Conservation (phyloP, 805 yeast genomes). For the Candida morakotiae region DNA sequence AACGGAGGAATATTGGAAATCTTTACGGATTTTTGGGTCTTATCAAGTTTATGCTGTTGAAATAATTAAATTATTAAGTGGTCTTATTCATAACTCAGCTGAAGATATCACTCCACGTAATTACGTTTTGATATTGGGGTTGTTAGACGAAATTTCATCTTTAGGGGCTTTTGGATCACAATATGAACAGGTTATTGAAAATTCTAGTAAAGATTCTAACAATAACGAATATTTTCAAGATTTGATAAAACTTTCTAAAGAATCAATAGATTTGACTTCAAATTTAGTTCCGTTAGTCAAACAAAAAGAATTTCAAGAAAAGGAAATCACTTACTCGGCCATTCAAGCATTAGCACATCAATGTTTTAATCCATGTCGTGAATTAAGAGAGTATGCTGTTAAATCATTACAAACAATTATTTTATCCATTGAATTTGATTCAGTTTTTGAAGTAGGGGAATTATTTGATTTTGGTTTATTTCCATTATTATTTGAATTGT, state of each 20-base stretch:
- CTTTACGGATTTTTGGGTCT: slow-evolving; percentile 46
- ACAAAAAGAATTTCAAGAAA: slow-evolving; percentile 28
- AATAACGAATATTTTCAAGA: slow-evolving; percentile 45
- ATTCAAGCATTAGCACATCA: slow-evolving; percentile 85
- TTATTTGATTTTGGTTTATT: slow-evolving; percentile 71
- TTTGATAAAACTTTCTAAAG: slow-evolving; percentile 54
- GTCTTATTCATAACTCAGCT: slow-evolving; percentile 29
- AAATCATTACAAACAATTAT: slow-evolving; percentile 52
- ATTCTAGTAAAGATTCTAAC: slow-evolving; percentile 27
- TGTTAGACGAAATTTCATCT: slow-evolving; percentile 75
- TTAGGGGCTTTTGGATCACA: slow-evolving; percentile 77
- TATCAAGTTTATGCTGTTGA: slow-evolving; percentile 36
- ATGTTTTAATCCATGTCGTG: slow-evolving; percentile 83
- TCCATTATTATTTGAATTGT: slow-evolving; percentile 64
- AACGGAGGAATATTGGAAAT: slow-evolving; percentile 49
- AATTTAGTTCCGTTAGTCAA: slow-evolving; percentile 39
- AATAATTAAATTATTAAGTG: slow-evolving; percentile 47
- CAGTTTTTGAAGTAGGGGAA: slow-evolving; percentile 45
- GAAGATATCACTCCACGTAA: slow-evolving; percentile 43
- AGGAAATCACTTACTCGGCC: slow-evolving; percentile 50
- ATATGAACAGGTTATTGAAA: slow-evolving; percentile 63
- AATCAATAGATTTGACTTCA: slow-evolving; percentile 59
- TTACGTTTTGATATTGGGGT: slow-evolving; percentile 63
- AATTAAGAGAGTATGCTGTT: slow-evolving; percentile 65
- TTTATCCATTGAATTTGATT: slow-evolving; percentile 35